These are phyloP conservation scores for Tetrahymena thermophila DNA, from an alignment of 73 alveolate species.

Conservation along the genomic window DNA sequence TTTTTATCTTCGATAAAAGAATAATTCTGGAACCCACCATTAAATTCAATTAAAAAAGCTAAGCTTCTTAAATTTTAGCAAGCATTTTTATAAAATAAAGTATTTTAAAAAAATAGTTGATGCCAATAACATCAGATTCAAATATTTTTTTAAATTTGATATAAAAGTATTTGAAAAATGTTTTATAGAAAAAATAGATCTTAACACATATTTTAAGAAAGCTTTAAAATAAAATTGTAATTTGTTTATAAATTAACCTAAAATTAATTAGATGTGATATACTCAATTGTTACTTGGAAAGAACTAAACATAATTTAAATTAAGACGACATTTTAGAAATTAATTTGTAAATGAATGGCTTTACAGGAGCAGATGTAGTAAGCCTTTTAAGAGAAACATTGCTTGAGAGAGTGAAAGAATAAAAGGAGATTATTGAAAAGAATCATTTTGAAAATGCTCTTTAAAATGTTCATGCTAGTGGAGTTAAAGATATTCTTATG, in stretches of 20 bases:
- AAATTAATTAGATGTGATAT: conserved; percentile 22
- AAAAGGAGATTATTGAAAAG: conserved; percentile 1
- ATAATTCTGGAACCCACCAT: too few relatives aligned
- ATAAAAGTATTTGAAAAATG: too few relatives aligned
- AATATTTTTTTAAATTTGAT: too few relatives aligned
- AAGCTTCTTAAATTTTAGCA: too few relatives aligned
- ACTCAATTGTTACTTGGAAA: not conserved
- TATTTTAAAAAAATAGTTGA: too few relatives aligned
- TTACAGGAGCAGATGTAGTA: conserved; percentile 29
- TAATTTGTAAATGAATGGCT: conserved; percentile 35
- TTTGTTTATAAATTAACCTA: not conserved
- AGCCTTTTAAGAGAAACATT: conserved; percentile 31
- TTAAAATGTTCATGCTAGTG: conserved; percentile 75
- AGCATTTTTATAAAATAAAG: too few relatives aligned
- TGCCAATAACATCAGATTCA: too few relatives aligned
- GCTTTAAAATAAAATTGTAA: not conserved
- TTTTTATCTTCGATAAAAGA: too few relatives aligned
- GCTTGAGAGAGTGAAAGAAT: not conserved
- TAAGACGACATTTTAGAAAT: conserved; percentile 17
- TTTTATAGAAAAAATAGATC: not conserved
- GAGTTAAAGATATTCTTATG: conserved; percentile 81
- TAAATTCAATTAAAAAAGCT: too few relatives aligned
- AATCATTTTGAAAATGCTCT: conserved; percentile 59
- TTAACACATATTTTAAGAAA: too few relatives aligned
- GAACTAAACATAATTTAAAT: not conserved